Evolutionary conservation across 495 filamentous ascomycete species (phyloP).

Genomic region (Trichoderma reesei): DNA sequence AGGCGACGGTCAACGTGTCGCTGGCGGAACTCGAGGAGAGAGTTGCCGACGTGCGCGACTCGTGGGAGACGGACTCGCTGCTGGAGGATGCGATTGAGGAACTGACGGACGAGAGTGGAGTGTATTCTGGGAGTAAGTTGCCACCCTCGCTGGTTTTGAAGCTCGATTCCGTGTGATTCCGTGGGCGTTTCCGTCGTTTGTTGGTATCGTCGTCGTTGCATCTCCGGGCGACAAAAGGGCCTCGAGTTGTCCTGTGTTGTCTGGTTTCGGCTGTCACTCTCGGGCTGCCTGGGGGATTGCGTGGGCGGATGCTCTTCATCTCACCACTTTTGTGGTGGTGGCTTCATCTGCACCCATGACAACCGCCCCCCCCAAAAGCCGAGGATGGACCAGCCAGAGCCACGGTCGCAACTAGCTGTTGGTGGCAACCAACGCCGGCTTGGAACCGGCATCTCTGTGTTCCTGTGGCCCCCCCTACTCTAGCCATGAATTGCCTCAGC

Average conservation of each 20-base stretch:
- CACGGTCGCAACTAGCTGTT: too few relatives aligned
- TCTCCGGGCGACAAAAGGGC: too few relatives aligned
- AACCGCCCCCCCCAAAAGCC: too few relatives aligned
- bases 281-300: too few relatives aligned
- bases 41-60: constrained; percentile 51
- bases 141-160: constrained; percentile 16
- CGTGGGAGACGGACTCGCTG: constrained; percentile 58
- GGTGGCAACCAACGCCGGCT: too few relatives aligned
- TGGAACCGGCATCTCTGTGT: too few relatives aligned
- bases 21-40: constrained; percentile 45
- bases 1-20: constrained; percentile 20
- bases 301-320: neutral
- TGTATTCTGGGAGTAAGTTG: constrained; percentile 46
- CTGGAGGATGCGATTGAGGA: constrained; percentile 59
- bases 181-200: neutral
- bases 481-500: neutral
- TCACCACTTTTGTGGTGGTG: neutral
- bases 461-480: too few relatives aligned
- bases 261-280: too few relatives aligned
- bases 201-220: constrained; percentile 12
- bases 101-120: constrained; percentile 38
- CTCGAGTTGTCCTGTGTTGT: too few relatives aligned
- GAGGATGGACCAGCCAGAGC: too few relatives aligned
- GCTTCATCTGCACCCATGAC: too few relatives aligned
- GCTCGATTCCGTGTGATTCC: constrained; percentile 15